These are phyloP conservation scores for Hericium erinaceus DNA, from an alignment of 768 basidiomycete genomes.

Conservation along the genomic window DNA sequence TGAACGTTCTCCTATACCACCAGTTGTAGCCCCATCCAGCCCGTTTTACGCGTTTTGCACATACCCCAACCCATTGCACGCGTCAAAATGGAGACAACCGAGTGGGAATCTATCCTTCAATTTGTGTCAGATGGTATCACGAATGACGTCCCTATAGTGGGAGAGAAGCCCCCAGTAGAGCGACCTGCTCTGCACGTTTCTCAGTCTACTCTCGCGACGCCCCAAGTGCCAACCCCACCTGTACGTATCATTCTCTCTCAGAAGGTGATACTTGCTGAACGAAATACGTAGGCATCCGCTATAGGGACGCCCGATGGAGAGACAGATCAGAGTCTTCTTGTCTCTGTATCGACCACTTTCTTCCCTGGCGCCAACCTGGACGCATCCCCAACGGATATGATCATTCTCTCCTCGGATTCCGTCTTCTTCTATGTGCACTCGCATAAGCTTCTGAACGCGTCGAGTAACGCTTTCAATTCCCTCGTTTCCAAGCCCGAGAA, in stretches of 20 bases:
- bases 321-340: constrained; percentile 39
- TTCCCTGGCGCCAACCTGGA: constrained; percentile 56
- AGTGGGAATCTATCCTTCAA: constrained; percentile 58
- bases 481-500: constrained; percentile 38
- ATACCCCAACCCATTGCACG: too few species aligned
- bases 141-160: constrained; percentile 5
- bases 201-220: background rate
- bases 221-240: constrained; percentile 46
- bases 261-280: background rate
- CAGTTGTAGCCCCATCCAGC: too few species aligned
- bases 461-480: constrained; percentile 54
- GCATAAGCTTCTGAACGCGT: constrained; percentile 45
- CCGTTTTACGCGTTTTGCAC: too few species aligned
- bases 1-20: too few species aligned
- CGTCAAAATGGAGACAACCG: constrained; percentile 31
- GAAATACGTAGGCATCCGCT: background rate
- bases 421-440: constrained; percentile 82
- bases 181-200: constrained; percentile 22
- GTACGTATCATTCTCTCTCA: constrained; percentile 27
- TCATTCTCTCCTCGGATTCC: constrained; percentile 62
- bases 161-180: constrained; percentile 21
- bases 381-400: constrained; percentile 47
- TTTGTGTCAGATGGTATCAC: constrained; percentile 42
- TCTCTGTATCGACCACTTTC: constrained; percentile 80
- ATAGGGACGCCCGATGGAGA: constrained; percentile 25